These are phyloP conservation scores for Craspedostauros australis DNA, from an alignment of 108 stramenopile genomes.

Conservation along the genomic window DNA sequence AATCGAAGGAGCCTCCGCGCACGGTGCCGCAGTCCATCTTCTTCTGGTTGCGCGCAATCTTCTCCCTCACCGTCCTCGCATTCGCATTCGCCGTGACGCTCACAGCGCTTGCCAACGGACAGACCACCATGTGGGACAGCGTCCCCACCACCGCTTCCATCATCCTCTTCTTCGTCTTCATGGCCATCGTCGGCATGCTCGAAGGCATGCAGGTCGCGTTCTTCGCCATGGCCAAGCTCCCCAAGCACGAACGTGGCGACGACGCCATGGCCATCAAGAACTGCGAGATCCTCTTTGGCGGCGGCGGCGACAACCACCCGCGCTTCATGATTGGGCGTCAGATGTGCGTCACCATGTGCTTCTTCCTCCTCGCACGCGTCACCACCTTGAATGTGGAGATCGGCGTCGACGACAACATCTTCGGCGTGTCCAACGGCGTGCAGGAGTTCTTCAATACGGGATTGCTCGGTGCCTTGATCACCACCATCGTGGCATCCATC, in stretches of 20 bases:
- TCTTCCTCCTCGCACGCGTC: conserved; percentile 27
- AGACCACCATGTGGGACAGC: conserved; percentile 55
- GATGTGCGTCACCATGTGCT: conserved; percentile 18
- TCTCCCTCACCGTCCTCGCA: conserved; percentile 27
- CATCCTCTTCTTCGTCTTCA: conserved; percentile 64
- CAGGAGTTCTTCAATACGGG: conserved; percentile 65
- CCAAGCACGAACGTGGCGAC: conserved; percentile 23
- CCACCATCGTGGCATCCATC: conserved; percentile 59
- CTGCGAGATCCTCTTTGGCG: conserved; percentile 18
- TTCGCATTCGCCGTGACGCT: conserved; percentile 43
- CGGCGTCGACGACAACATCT: conserved; percentile 47
- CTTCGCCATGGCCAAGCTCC: conserved; percentile 64
- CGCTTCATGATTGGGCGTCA: conserved; percentile 34
- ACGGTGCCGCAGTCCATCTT: conserved; percentile 21
- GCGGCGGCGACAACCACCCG: conserved; percentile 16
- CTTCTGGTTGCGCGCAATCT: conserved; percentile 41
- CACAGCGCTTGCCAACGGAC: conserved; percentile 32
- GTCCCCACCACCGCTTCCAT: conserved; percentile 41
- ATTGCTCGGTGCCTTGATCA: conserved; percentile 64
- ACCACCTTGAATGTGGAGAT: conserved; percentile 15
- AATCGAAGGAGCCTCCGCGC: conserved; percentile 56
- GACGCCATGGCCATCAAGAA: conserved; percentile 18
- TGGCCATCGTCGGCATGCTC: conserved; percentile 67
- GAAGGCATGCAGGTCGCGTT: conserved; percentile 83
- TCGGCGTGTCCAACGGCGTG: conserved; percentile 38